Conservation (phyloP, 2,329 filamentous ascomycete genomes). For the Tympanopsis confertula region DNA sequence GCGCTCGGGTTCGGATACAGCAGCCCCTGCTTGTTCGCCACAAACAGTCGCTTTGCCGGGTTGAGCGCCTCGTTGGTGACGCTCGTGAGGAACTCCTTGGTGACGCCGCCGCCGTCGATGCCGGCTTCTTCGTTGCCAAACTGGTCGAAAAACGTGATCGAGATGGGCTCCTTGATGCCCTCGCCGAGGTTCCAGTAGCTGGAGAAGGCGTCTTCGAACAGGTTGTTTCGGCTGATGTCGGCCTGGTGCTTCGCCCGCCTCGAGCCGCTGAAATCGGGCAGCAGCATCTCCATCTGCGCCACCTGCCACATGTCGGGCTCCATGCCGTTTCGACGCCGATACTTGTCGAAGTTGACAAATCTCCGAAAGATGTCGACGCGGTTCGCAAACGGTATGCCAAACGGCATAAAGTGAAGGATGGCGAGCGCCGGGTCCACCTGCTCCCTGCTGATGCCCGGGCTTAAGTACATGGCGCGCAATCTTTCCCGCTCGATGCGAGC, state of each 20-base stretch:
- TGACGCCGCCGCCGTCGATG: conserved; percentile 93
- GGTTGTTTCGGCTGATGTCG: conserved; percentile 62
- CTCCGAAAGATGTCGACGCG: conserved; percentile 86
- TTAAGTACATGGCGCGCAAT: conserved; percentile 45
- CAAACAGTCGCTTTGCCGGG: conserved; percentile 54
- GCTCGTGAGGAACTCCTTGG: conserved; percentile 89
- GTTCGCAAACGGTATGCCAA: conserved; percentile 85
- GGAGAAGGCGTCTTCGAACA: conserved; percentile 77
- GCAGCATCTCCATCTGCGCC: conserved; percentile 32
- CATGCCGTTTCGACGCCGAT: conserved; percentile 55
- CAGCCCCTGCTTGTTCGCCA: conserved; percentile 73
- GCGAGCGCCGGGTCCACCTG: conserved; percentile 69
- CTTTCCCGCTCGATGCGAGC: conserved; percentile 56
- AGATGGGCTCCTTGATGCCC: conserved; percentile 83
- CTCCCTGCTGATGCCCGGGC: conserved; percentile 64
- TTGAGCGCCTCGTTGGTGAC: conserved; percentile 77
- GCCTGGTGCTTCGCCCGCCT: conserved; percentile 54
- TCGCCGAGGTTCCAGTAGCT: conserved; percentile 75
- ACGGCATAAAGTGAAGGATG: conserved; percentile 90
- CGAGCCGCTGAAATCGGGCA: conserved; percentile 8
- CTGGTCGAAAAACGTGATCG: conserved; percentile 89
- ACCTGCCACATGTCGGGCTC: conserved; percentile 69
- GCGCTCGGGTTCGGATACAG: conserved; percentile 79
- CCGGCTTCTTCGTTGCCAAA: conserved; percentile 81
- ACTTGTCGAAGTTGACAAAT: conserved; percentile 77